A percentile compares a stretch with the other conserved stretches of the same genome.
phyloP scores from a whole-genome alignment of 257 asterid species.

The Solanum arcanum region DNA sequence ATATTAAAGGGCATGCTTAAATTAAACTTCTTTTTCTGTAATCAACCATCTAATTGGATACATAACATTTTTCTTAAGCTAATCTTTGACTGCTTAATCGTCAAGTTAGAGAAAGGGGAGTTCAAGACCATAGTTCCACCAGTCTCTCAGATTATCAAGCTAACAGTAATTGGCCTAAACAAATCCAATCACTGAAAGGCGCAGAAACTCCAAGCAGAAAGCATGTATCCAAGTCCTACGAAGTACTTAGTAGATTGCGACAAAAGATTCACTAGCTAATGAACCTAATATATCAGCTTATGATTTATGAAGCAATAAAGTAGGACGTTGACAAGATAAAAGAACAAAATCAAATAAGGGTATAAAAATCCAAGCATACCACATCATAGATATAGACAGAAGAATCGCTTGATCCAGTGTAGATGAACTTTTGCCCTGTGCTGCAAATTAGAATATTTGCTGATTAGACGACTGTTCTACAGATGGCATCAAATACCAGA shows the following conservation, averaged over 20 bases:
- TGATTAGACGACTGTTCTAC: neutral
- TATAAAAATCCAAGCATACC: conserved; percentile 30
- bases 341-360: neutral
- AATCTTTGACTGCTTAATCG: neutral
- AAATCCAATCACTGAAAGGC: neutral
- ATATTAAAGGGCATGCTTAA: neutral
- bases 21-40: neutral
- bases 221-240: neutral
- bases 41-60: neutral
- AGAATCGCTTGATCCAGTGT: conserved; percentile 83
- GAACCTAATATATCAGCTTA: neutral
- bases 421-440: conserved; percentile 87
- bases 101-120: neutral
- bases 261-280: neutral
- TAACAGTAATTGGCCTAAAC: neutral
- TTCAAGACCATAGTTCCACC: neutral
- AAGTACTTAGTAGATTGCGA: neutral
- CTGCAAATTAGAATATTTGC: conserved; percentile 28
- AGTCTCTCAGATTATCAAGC: neutral
- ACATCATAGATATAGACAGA: conserved; percentile 62
- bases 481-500: neutral
- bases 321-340: neutral
- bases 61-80: neutral
- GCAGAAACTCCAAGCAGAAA: neutral
- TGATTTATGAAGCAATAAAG: neutral